Conservation (phyloP, 2,329 filamentous ascomycete species). For the Pseudogymnoascus sp. region DNA sequence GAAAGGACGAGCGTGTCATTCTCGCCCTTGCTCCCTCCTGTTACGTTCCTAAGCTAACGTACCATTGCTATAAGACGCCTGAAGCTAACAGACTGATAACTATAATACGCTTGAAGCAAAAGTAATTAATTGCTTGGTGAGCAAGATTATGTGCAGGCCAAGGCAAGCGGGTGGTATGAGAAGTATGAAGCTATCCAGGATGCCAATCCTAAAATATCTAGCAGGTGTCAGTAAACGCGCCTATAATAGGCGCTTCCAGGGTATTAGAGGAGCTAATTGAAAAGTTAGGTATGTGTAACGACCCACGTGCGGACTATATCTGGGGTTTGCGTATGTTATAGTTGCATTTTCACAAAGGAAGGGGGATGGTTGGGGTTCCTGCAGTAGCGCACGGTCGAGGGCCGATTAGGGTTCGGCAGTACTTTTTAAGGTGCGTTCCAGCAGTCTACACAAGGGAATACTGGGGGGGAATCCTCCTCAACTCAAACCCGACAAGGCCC, state of each 20-base stretch:
- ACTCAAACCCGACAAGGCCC: background rate
- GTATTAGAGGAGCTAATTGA: background rate
- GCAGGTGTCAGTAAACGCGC: background rate
- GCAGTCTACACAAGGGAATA: background rate
- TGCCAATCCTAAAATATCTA: background rate
- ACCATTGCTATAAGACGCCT: background rate
- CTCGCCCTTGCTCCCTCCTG: background rate
- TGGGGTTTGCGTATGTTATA: background rate
- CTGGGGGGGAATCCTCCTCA: background rate
- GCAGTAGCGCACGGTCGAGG: slow-evolving; percentile 4
- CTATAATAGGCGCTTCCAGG: background rate
- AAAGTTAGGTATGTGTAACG: background rate
- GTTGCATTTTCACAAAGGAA: background rate
- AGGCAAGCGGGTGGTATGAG: background rate
- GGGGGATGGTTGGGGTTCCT: background rate
- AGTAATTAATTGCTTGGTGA: background rate
- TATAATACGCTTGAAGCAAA: background rate
- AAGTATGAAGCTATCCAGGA: background rate
- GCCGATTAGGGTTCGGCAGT: slow-evolving; percentile 1
- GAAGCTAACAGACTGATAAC: background rate
- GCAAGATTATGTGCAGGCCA: background rate
- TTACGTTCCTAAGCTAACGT: background rate
- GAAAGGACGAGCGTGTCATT: background rate
- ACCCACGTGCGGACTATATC: background rate
- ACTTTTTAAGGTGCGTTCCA: background rate